Evolutionary conservation across 1,139 yeast species (phyloP).

Genomic region (Diutina mesorugosa): DNA sequence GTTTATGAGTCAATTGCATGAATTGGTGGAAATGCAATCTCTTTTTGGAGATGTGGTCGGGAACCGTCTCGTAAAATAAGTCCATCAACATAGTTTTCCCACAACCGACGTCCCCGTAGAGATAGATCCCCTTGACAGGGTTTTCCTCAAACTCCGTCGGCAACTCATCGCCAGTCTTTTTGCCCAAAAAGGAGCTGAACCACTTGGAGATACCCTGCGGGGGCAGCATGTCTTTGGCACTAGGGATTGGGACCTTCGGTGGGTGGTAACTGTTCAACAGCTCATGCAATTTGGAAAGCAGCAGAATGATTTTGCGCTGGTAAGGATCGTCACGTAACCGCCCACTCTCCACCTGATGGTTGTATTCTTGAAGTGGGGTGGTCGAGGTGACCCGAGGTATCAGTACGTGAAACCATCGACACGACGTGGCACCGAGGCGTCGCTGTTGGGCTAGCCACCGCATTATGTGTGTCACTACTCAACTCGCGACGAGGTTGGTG

Average conservation of each 20-base stretch:
- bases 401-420: not conserved
- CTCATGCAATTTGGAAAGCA: slow-evolving; percentile 39
- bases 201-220: slow-evolving; percentile 29
- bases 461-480: not conserved
- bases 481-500: not conserved
- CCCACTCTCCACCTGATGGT: slow-evolving; percentile 37
- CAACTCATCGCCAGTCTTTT: not conserved
- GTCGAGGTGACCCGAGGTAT: not conserved
- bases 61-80: slow-evolving; percentile 74
- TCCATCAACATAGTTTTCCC: slow-evolving; percentile 99
- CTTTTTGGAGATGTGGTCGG: slow-evolving; percentile 58
- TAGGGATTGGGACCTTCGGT: slow-evolving; percentile 39
- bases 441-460: not conserved
- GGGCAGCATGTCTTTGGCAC: slow-evolving; percentile 32
- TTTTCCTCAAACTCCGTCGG: slow-evolving; percentile 11
- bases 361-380: slow-evolving; percentile 49
- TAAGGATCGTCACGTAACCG: slow-evolving; percentile 51
- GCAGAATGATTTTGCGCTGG: slow-evolving; percentile 50
- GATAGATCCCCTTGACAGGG: slow-evolving; percentile 64
- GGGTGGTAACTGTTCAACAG: slow-evolving; percentile 38
- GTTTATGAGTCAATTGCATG: slow-evolving; percentile 86
- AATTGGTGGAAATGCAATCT: slow-evolving; percentile 92
- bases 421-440: not conserved
- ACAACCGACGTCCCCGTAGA: slow-evolving; percentile 96
- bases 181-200: slow-evolving; percentile 21